phyloP scores from a whole-genome alignment of 2,329 filamentous ascomycete genomes.

The Ophiostoma fasciatum region DNA sequence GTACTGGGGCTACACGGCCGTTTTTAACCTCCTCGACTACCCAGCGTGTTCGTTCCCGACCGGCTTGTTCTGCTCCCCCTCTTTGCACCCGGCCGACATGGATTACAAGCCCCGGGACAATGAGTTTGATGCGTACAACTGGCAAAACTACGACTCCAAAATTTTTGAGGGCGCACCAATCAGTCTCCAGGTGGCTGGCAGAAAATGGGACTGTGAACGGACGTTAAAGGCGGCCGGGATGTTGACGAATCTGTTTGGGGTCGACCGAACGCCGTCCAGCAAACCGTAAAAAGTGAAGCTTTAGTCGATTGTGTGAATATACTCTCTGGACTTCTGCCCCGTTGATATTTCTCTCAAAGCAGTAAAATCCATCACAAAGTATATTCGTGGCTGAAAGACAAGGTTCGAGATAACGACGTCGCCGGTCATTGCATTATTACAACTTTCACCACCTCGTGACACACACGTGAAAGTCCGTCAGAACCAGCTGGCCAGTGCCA shows the following conservation, averaged over 20 bases:
- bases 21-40: background rate
- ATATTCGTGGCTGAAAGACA: no score
- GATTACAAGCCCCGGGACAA: slow-evolving; percentile 1
- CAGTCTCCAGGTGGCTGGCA: background rate
- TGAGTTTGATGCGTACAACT: slow-evolving; percentile 2
- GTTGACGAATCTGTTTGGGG: background rate
- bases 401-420: no score
- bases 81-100: background rate
- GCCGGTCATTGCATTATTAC: no score
- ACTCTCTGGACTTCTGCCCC: no score
- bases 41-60: background rate
- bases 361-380: no score
- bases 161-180: background rate
- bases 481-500: background rate
- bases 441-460: no score
- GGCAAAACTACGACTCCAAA: background rate
- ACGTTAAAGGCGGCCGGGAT: background rate
- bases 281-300: background rate
- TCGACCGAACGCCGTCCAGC: background rate
- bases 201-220: background rate
- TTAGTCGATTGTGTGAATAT: no score
- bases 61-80: background rate
- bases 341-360: no score
- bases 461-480: background rate
- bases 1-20: slow-evolving; percentile 1